These are phyloP conservation scores for Arthrobotrys conoides DNA, from an alignment of 2,329 filamentous ascomycete genomes.

Conservation along the genomic window DNA sequence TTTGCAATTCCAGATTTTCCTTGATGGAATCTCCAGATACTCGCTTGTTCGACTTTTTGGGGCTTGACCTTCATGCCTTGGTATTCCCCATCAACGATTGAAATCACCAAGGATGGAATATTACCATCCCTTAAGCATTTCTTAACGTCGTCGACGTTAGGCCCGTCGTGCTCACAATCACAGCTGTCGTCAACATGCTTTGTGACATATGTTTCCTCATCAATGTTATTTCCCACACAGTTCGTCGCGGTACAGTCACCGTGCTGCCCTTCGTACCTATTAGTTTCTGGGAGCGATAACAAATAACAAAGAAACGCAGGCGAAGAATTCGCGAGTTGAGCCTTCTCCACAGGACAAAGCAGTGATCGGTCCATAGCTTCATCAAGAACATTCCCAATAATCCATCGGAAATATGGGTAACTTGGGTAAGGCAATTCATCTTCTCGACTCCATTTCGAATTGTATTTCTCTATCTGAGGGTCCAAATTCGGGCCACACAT, in stretches of 20 bases:
- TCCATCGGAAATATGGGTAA: constrained; percentile 38
- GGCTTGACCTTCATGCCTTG: constrained; percentile 43
- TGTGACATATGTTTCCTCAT: constrained; percentile 52
- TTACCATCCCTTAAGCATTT: constrained; percentile 42
- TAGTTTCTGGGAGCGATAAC: constrained; percentile 46
- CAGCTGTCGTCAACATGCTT: constrained; percentile 45
- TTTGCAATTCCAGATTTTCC: constrained; percentile 43
- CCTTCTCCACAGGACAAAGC: constrained; percentile 51
- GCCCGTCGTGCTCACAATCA: constrained; percentile 48
- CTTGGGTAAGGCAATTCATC: constrained; percentile 12
- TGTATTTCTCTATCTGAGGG: constrained; percentile 46
- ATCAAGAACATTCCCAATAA: constrained; percentile 28
- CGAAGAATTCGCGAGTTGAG: constrained; percentile 9
- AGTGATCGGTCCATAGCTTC: constrained; percentile 55
- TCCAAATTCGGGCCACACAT: constrained; percentile 16
- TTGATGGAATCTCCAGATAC: constrained; percentile 46
- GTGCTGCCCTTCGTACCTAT: constrained; percentile 44
- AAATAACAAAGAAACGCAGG: constrained; percentile 54
- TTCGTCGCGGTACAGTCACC: constrained; percentile 18
- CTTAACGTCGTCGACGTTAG: constrained; percentile 55
- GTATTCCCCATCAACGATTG: constrained; percentile 51
- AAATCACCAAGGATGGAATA: constrained; percentile 49
- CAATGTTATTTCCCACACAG: constrained; percentile 58
- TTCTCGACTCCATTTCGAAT: constrained; percentile 41
- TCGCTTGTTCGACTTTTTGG: constrained; percentile 46